A percentile compares a stretch with the other conserved stretches of the same genome.
Evolutionary conservation across 768 basidiomycete species (phyloP).

Genomic region (Amanita exitialis): DNA sequence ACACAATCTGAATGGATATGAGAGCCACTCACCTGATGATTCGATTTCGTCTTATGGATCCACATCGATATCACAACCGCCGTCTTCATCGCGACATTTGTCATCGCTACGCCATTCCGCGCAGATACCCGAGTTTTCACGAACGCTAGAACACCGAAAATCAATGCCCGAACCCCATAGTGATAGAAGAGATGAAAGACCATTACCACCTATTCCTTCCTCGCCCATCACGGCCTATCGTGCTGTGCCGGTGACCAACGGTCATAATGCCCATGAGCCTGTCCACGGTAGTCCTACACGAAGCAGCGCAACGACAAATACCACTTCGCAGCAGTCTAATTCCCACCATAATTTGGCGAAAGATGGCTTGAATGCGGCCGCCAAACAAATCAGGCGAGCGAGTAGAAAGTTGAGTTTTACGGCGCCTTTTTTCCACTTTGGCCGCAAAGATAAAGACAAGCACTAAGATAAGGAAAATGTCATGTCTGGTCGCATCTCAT

Average conservation of each 20-base stretch:
- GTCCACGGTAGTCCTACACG: not conserved
- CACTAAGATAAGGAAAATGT: slow-evolving; percentile 14
- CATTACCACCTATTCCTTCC: slow-evolving; percentile 3
- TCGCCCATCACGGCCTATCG: not conserved
- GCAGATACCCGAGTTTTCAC: not conserved
- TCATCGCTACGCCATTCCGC: not conserved
- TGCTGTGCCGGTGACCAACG: not conserved
- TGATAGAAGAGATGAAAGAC: not conserved
- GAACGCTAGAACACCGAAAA: slow-evolving; percentile 4
- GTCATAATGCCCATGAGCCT: not conserved
- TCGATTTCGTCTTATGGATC: slow-evolving; percentile 1
- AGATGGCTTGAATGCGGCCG: not conserved
- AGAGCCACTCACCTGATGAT: not conserved
- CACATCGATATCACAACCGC: not conserved
- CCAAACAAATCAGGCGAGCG: slow-evolving; percentile 18
- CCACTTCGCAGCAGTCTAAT: not conserved
- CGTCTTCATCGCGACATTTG: not conserved
- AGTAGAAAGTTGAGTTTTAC: slow-evolving; percentile 63
- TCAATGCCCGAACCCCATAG: not conserved
- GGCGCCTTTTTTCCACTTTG: slow-evolving; percentile 49
- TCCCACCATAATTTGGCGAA: not conserved
- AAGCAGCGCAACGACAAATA: not conserved
- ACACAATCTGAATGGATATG: not conserved
- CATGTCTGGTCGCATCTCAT: slow-evolving; percentile 9
- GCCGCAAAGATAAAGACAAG: slow-evolving; percentile 37